A percentile compares a stretch with the other conserved stretches of the same genome.
Evolutionary conservation across 306 rosid species (phyloP).

Genomic region (Medicago ruthenica): DNA sequence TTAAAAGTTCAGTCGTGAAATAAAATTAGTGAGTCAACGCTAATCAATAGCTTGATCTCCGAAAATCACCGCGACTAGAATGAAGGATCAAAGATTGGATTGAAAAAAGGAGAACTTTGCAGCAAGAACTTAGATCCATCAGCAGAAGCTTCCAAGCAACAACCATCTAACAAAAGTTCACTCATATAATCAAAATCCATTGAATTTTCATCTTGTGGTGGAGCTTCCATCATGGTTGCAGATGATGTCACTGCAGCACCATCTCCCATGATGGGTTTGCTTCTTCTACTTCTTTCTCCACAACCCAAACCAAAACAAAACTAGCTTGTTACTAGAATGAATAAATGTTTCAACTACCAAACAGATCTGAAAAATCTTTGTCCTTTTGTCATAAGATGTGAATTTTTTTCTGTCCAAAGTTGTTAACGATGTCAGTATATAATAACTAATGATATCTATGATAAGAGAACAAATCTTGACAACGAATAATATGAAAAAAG

Average conservation of each 20-base stretch:
- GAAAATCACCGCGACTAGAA: too few relatives aligned
- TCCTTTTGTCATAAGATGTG: constrained; percentile 25
- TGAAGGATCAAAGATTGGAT: constrained; percentile 62
- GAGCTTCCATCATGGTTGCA: constrained; percentile 61
- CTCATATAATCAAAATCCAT: constrained; percentile 89
- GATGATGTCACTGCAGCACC: constrained; percentile 60
- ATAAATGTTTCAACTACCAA: constrained; percentile 36
- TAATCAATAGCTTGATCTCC: too few relatives aligned
- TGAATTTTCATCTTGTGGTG: constrained; percentile 57
- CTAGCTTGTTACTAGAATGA: constrained; percentile 17
- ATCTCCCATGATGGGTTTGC: constrained; percentile 60
- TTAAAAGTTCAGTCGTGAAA: too few relatives aligned
- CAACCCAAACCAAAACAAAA: constrained; percentile 27
- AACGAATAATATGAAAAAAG: constrained; percentile 21
- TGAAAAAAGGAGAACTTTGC: constrained; percentile 59
- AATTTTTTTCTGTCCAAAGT: constrained; percentile 39
- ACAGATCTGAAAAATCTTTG: constrained; percentile 39
- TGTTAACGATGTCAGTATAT: constrained; percentile 39
- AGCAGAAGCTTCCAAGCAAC: constrained; percentile 79
- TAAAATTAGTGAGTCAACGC: too few relatives aligned
- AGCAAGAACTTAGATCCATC: constrained; percentile 67
- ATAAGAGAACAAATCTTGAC: constrained; percentile 1
- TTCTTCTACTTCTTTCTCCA: constrained; percentile 32
- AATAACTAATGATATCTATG: constrained; percentile 15
- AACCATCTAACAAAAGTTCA: constrained; percentile 74